Evolutionary conservation across 768 basidiomycete species (phyloP).

Genomic region (Podaxis mareebaensis): DNA sequence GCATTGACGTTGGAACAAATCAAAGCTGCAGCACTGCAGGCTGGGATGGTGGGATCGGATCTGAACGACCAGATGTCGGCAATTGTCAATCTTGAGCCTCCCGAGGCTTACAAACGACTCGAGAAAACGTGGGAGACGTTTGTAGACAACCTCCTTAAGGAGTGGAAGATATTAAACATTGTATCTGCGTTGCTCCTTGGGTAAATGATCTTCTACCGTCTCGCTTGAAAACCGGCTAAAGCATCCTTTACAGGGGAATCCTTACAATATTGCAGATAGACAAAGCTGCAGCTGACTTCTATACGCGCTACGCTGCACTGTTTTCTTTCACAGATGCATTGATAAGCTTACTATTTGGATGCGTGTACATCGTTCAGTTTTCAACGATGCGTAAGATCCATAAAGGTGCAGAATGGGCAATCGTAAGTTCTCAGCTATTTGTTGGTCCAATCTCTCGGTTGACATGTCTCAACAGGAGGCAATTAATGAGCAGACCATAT

Average conservation of each 20-base stretch:
- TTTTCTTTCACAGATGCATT: constrained; percentile 57
- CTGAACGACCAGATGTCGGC: background rate
- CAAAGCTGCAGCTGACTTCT: constrained; percentile 45
- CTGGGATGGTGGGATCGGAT: background rate
- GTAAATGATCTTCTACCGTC: constrained; percentile 16
- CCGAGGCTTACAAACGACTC: background rate
- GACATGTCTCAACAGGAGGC: background rate
- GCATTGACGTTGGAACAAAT: constrained; percentile 3
- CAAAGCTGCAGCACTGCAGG: constrained; percentile 11
- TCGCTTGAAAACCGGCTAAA: background rate
- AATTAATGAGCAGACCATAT: constrained; percentile 20
- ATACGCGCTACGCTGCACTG: constrained; percentile 54
- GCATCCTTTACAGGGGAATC: constrained; percentile 26
- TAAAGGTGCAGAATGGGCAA: constrained; percentile 62
- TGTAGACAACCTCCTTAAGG: constrained; percentile 26
- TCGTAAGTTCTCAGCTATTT: constrained; percentile 19
- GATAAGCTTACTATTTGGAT: constrained; percentile 60
- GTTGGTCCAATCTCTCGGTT: background rate
- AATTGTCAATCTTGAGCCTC: background rate
- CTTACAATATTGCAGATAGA: constrained; percentile 33
- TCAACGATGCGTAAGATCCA: constrained; percentile 61
- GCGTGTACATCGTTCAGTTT: constrained; percentile 64
- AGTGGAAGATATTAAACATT: constrained; percentile 31
- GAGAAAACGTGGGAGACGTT: constrained; percentile 30
- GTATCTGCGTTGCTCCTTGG: constrained; percentile 27